Base-by-base conservation (phyloP, 495 filamentous ascomycete species). In the Schizothecium vesticola region DNA sequence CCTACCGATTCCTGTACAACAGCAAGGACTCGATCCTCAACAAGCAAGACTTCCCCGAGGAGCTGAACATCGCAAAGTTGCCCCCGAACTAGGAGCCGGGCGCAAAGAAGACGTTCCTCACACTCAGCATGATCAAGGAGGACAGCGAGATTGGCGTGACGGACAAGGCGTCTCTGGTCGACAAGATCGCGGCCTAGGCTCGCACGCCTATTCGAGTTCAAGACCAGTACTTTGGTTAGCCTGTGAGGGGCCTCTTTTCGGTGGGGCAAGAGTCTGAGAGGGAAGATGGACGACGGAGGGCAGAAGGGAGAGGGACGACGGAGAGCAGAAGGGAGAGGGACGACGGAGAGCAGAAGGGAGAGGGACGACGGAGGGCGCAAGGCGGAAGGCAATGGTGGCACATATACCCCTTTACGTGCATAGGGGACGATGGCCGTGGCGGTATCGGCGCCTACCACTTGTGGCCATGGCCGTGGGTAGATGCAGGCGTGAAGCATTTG, bases 1-100 rank as follows among this genome's bases (percentile, higher is more conserved):
- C 96, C 0, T 99, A 98, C 82, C 94, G 95, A 74, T 86, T 90
- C 73, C 85, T 99, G 58, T 92, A 92, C 74, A 80, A 82, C 8
- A 87, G 89, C 59, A 86, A 87, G 21, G 90, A 95, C 70, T 80
- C 86, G 61, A 78, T 99, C 67, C 84, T 98, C 73, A 86, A 91
- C 72, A 81, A 86, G 36, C 88, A 91, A 63, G 93, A 90, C 86
- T 83, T 94, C 66, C 72, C 75, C 3, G 84, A 89, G 29, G 89
- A 87, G 36, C 88, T 89, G 75, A 91, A 87, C 64, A 79, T 91
- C 73, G 84, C 81, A 58, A 88, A 87, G 70, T 81, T 97, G 31
- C 94, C 93, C 11, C 51, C 68, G 29, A 77, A 72, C 58, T 79
- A 77, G 71, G 56, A 57, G 29, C 55, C 43, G 16, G 16, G 6